Evolutionary conservation across 345 rosid genomes (phyloP).

Genomic region (Acer negundo): DNA sequence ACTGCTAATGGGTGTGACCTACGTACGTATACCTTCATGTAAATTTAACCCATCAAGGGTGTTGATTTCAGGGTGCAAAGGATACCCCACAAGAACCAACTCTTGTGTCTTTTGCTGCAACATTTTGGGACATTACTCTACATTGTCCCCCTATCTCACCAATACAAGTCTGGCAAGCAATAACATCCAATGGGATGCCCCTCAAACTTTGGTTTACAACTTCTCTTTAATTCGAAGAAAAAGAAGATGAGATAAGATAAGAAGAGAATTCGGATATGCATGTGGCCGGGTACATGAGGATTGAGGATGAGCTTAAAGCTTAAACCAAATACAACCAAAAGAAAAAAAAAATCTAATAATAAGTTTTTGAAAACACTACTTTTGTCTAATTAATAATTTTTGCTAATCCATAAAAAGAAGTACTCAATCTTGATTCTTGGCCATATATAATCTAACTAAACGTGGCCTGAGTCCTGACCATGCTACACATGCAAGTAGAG

Average conservation of each 20-base stretch:
- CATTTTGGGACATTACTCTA: conserved; percentile 3
- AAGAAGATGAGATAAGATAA: conserved; percentile 13
- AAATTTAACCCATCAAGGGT: conserved; percentile 7
- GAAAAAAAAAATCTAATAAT: neutral
- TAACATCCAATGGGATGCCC: neutral
- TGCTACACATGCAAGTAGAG: neutral
- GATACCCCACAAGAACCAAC: conserved; percentile 4
- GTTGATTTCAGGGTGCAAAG: conserved; percentile 10
- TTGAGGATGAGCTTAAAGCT: neutral
- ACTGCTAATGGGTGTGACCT: neutral
- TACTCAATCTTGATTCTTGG: neutral
- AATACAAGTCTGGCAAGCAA: conserved; percentile 5
- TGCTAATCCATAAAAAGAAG: no score
- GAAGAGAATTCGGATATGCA: conserved; percentile 9
- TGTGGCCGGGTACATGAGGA: neutral
- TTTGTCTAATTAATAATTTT: neutral
- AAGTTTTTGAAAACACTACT: neutral
- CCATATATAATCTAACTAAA: neutral
- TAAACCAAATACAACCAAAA: neutral
- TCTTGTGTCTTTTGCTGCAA: conserved; percentile 10
- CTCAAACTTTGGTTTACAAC: neutral
- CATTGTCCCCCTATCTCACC: conserved; percentile 13
- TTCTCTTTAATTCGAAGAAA: neutral
- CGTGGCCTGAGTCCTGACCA: neutral
- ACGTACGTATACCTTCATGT: neutral